Conservation (phyloP, 2,329 filamentous ascomycete genomes). For the Grosmannia huntii region DNA sequence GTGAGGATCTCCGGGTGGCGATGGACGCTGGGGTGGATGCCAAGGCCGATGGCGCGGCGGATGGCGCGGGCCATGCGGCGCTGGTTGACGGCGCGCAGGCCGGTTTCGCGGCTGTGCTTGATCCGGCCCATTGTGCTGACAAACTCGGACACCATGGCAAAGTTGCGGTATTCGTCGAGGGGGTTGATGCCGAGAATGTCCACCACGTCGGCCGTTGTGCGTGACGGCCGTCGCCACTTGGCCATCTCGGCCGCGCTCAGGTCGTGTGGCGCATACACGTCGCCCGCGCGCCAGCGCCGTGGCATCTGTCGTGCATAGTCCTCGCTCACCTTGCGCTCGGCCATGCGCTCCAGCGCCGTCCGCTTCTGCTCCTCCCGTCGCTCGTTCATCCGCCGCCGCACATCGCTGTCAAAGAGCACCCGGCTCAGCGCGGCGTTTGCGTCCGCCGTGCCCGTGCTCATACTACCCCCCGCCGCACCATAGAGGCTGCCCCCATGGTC, state of each 20-base stretch:
- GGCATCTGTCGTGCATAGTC: constrained; percentile 52
- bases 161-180: constrained; percentile 84
- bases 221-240: constrained; percentile 57
- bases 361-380: constrained; percentile 12
- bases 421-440: constrained; percentile 8
- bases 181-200: constrained; percentile 72
- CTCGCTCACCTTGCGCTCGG: constrained; percentile 27
- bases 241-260: constrained; percentile 62
- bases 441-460: background rate
- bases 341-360: constrained; percentile 23
- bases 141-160: constrained; percentile 80
- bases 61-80: constrained; percentile 88
- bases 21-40: constrained; percentile 85
- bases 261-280: constrained; percentile 86
- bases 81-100: constrained; percentile 79
- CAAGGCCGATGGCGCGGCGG: constrained; percentile 74
- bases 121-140: constrained; percentile 79
- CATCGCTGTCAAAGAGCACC: constrained; percentile 11
- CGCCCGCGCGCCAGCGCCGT: constrained; percentile 62
- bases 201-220: constrained; percentile 55
- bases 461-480: no score
- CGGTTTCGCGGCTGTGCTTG: constrained; percentile 60
- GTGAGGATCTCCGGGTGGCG: constrained; percentile 70
- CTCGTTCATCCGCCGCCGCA: constrained; percentile 5
- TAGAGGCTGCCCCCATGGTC: no score